A percentile compares a stretch with the other conserved stretches of the same genome.
Conservation (phyloP, 306 rosid genomes). For the Corylus avellana region DNA sequence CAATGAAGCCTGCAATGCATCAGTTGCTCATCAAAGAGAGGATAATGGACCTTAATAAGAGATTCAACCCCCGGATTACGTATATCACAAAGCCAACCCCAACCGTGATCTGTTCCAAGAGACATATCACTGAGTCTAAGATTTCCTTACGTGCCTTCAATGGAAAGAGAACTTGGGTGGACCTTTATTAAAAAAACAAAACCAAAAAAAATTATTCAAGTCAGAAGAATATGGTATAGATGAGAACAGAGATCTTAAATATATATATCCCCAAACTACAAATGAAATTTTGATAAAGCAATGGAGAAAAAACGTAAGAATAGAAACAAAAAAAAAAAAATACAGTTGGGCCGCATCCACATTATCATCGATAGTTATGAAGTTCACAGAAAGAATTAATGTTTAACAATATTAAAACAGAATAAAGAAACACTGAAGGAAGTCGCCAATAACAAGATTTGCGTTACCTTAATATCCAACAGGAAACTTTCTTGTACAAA, state of each 20-base stretch:
- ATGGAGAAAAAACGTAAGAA: constrained; percentile 8
- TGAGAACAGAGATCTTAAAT: constrained; percentile 2
- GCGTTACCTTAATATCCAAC: constrained; percentile 78
- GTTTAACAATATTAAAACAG: constrained; percentile 11
- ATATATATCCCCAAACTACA: neutral
- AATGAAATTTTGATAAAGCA: constrained; percentile 7
- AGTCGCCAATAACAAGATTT: constrained; percentile 11
- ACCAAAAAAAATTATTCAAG: neutral
- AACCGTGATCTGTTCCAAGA: constrained; percentile 69
- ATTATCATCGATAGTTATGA: neutral
- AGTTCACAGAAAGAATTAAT: neutral
- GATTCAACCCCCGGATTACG: constrained; percentile 96
- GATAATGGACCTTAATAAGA: constrained; percentile 68
- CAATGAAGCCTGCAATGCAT: constrained; percentile 17
- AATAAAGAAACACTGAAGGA: constrained; percentile 1
- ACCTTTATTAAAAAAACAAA: constrained; percentile 48
- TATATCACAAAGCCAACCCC: constrained; percentile 98
- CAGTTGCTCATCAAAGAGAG: constrained; percentile 10
- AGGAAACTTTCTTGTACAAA: constrained; percentile 89
- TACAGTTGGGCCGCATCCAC: neutral
- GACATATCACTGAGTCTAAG: constrained; percentile 85
- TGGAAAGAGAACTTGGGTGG: constrained; percentile 86
- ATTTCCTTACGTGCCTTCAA: constrained; percentile 91
- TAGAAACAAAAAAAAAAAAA: neutral
- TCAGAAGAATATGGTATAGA: constrained; percentile 24